Conservation (phyloP, 2,329 filamentous ascomycete genomes). For the Clarireedia monteithiana region DNA sequence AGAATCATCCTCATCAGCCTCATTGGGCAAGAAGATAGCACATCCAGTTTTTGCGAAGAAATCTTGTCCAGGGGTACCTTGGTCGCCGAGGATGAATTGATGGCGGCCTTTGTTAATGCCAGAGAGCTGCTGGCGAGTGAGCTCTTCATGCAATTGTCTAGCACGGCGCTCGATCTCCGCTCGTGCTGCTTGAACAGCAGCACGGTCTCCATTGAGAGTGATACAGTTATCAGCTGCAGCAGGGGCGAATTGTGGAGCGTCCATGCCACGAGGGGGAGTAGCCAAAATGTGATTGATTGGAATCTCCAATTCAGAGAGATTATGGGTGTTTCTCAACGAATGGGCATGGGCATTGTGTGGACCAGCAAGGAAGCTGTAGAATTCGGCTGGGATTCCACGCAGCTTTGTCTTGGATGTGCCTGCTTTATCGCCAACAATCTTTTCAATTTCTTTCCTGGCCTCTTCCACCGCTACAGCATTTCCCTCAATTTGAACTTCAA, state of each 20-base stretch:
- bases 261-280: slow-evolving; percentile 49
- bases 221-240: slow-evolving; percentile 70
- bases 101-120: slow-evolving; percentile 81
- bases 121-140: slow-evolving; percentile 53
- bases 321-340: slow-evolving; percentile 58
- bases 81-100: slow-evolving; percentile 88
- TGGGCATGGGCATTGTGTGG: slow-evolving; percentile 61
- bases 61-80: slow-evolving; percentile 70
- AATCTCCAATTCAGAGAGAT: slow-evolving; percentile 73
- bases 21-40: slow-evolving; percentile 69
- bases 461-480: slow-evolving; percentile 81
- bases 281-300: slow-evolving; percentile 73
- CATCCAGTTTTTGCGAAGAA: slow-evolving; percentile 91
- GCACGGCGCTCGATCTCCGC: slow-evolving; percentile 74
- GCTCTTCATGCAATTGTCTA: slow-evolving; percentile 64
- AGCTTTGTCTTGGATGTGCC: slow-evolving; percentile 76
- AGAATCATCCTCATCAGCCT: slow-evolving; percentile 63
- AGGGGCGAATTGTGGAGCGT: slow-evolving; percentile 62
- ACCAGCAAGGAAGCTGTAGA: slow-evolving; percentile 91
- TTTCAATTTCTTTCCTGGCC: slow-evolving; percentile 75
- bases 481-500: slow-evolving; percentile 84
- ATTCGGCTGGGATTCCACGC: slow-evolving; percentile 79
- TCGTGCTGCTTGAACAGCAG: slow-evolving; percentile 70
- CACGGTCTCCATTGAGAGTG: slow-evolving; percentile 76
- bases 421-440: slow-evolving; percentile 79